phyloP scores from a whole-genome alignment of 805 yeast species.

The Yamadazyma kitorensis region DNA sequence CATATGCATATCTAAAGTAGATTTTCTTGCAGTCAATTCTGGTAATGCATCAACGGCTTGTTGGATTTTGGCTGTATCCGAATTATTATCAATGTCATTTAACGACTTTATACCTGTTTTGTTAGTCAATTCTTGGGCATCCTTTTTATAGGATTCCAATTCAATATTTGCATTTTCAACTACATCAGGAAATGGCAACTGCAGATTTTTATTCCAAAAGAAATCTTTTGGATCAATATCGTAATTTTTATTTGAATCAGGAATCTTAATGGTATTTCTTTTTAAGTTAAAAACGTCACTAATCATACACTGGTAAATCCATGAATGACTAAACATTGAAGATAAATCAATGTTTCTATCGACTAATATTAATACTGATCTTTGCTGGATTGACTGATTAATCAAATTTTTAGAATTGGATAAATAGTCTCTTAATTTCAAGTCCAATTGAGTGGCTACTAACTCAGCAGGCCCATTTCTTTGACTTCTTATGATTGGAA shows the following conservation, averaged over 20 bases:
- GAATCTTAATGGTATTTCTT: conserved; percentile 75
- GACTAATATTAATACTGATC: conserved; percentile 75
- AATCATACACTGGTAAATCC: conserved; percentile 97
- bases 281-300: conserved; percentile 84
- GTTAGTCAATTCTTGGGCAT: conserved; percentile 81
- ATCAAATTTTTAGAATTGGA: conserved; percentile 50
- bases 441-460: conserved; percentile 83
- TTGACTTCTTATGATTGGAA: conserved; percentile 90
- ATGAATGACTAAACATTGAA: conserved; percentile 93
- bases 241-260: conserved; percentile 47
- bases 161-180: conserved; percentile 93
- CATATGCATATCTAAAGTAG: conserved; percentile 94
- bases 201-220: conserved; percentile 84
- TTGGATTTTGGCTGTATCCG: conserved; percentile 66
- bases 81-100: conserved; percentile 66
- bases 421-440: conserved; percentile 79
- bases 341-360: conserved; percentile 90
- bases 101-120: conserved; percentile 71
- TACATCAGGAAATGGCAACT: conserved; percentile 96
- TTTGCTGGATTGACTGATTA: conserved; percentile 32
- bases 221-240: conserved; percentile 93
- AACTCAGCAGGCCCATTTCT: conserved; percentile 94
- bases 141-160: conserved; percentile 74
- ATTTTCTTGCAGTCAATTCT: conserved; percentile 83
- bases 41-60: conserved; percentile 92